Evolutionary conservation across 441 rosid species (phyloP), one percentile per base, ranked within the genome.

Genomic region (Pelargonium fulgidum): DNA sequence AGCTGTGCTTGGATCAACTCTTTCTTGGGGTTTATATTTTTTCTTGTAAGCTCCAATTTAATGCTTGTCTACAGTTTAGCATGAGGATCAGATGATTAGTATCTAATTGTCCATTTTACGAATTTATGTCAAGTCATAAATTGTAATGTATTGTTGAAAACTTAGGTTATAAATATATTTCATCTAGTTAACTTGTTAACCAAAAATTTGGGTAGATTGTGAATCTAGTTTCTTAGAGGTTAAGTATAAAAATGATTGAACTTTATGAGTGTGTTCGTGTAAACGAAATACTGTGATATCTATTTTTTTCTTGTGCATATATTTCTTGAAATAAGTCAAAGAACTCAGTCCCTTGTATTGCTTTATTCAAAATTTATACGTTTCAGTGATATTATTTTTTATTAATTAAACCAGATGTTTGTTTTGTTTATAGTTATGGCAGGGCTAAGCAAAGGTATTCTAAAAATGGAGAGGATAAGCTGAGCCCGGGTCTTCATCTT

Each of bases 1-100:
- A 71, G 88, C 98, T 1, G 96, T 89, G 70, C 82, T 89, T 58
- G 97, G 93, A 50, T 91, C 98, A 10, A 81, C 90, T 70, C 79
- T 88, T 70, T 89, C 95, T 24, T 91, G 96, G 99, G 87, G 91
- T 39, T 81, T 91, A 63, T 88, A 93, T 79, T 93, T 93, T 82
- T 89, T 93, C 81, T 91, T 93, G 92, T 93, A 71, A 87, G 97
- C 78, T 36, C 33, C 73, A 33, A 17, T 59, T 36, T 65, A 64
- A 61, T 61, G 13, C 64, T 29, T 13, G 13, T 24, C 13, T 61
- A 14, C 64, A 61, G 9, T 22, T 59, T 20, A 54, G 17, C 26
- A 19, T 12, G 5, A 24, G 64, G n/a, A 61, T 61, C 26, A 26
- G 22, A 52, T 20, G 2, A 54, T 10, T 19, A 4, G 50, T 19